phyloP scores from a whole-genome alignment of 2,329 filamentous ascomycete genomes.

The Domatiomyces catenatus region DNA sequence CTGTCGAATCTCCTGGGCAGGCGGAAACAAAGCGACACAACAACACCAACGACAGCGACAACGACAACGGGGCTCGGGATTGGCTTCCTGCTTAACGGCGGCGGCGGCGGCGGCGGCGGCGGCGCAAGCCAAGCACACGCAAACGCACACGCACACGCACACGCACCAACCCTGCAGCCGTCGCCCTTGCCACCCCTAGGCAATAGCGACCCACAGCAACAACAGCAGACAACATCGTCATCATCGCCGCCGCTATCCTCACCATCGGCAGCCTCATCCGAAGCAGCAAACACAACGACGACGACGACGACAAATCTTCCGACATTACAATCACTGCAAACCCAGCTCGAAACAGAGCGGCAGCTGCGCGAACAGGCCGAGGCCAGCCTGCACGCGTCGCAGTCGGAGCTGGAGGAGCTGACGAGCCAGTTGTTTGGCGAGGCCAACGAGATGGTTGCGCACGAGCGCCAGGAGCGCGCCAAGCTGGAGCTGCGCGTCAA shows the following conservation, averaged over 20 bases:
- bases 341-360: constrained; percentile 40
- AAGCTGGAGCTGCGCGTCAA: constrained; percentile 35
- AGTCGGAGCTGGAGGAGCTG: constrained; percentile 45
- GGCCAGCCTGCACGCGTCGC: constrained; percentile 37
- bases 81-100: constrained; percentile 14
- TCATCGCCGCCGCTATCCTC: too few relatives aligned
- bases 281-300: too few relatives aligned
- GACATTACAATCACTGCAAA: constrained; percentile 34
- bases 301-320: constrained; percentile 3
- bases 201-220: not conserved
- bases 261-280: too few relatives aligned
- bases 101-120: too few relatives aligned
- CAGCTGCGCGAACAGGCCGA: constrained; percentile 42
- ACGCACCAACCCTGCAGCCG: not conserved
- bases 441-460: constrained; percentile 52
- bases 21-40: constrained; percentile 17
- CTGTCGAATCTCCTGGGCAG: constrained; percentile 14
- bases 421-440: constrained; percentile 46
- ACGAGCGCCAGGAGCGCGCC: constrained; percentile 43
- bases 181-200: not conserved
- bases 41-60: constrained; percentile 24
- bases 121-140: too few relatives aligned
- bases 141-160: not conserved
- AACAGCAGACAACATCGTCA: too few relatives aligned
- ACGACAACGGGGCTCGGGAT: constrained; percentile 26